Evolutionary conservation across 1,284 basidiomycete genomes (phyloP).

Genomic region (Sutorius eximius): DNA sequence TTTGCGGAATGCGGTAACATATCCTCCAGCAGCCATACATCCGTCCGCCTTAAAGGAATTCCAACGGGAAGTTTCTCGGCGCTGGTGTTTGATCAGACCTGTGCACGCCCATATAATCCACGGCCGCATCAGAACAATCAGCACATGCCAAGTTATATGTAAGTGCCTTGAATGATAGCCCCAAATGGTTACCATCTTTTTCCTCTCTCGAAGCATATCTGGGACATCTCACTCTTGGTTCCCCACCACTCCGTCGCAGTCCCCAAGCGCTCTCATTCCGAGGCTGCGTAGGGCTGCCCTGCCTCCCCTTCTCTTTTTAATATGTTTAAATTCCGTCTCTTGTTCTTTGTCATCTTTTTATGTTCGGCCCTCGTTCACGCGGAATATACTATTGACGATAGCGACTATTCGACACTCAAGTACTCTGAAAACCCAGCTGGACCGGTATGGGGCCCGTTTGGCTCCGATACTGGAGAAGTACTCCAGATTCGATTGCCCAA

Average conservation of each 20-base stretch:
- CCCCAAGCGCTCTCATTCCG: not conserved
- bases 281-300: not conserved
- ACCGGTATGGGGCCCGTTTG: slow-evolving; percentile 30
- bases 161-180: not conserved
- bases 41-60: not conserved
- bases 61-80: not conserved
- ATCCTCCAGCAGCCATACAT: not conserved
- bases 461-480: slow-evolving; percentile 23
- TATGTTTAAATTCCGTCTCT: slow-evolving; percentile 6
- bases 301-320: not conserved
- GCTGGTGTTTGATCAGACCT: not conserved
- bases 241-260: slow-evolving; percentile 10
- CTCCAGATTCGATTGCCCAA: slow-evolving; percentile 25
- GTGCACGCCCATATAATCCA: not conserved
- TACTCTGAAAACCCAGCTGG: slow-evolving; percentile 30
- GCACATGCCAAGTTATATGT: not conserved
- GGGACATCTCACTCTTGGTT: not conserved
- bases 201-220: not conserved
- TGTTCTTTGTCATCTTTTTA: not conserved
- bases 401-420: slow-evolving; percentile 23
- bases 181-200: not conserved
- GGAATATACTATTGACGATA: slow-evolving; percentile 29
- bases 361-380: slow-evolving; percentile 9
- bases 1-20: not conserved
- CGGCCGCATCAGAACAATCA: slow-evolving; percentile 3